Base-by-base conservation (phyloP, 805 yeast species). In the Spathaspora hagerdaliae region DNA sequence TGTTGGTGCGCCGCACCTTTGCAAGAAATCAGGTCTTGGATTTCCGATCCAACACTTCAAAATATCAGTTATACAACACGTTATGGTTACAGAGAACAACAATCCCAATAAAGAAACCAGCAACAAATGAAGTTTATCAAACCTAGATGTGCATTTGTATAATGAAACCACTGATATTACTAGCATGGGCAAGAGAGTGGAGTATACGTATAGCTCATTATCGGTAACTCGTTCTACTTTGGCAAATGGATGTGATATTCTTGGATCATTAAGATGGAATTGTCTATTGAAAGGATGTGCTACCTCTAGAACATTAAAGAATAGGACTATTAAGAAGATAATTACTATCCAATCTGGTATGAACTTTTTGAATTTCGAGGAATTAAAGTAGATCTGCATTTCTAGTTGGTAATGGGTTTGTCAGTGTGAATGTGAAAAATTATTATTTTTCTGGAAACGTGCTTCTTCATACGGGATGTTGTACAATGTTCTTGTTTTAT, bases 1-100 rank as follows among this genome's bases (percentile, higher is more conserved):
- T 38, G 38, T 51, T 8, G 14, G 15, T 37, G 69, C 67, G 36
- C 55, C 61, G 53, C 77, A 72, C 38, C 77, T 58, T 35, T 64
- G 64, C 41, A 72, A 51, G 50, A 72, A 72, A 46, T 72, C 77
- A 4, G 77, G 77, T 44, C 77, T 53, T 32, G 69, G 75, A 46
- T 72, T 58, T 4, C 71, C 73, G 27, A 63, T 71, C 67, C 64
- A 68, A 42, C 58, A 59, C 53, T 69, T 70, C 50, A 67, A 55
- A 31, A 66, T 55, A 53, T 65, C 77, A 42, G 71, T 72, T 41
- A 63, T 40, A 32, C 60, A 64, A 19, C 64, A 64, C 27, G 67
- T 58, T 19, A 64, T 37, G 19, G 58, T 50, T 19, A 63, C 60
- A 14, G 65, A 54, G 24, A 65, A 46, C 49, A 61, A 53, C 33